Base-by-base conservation (phyloP, 768 basidiomycete species). In the Agaricus subrufescens region DNA sequence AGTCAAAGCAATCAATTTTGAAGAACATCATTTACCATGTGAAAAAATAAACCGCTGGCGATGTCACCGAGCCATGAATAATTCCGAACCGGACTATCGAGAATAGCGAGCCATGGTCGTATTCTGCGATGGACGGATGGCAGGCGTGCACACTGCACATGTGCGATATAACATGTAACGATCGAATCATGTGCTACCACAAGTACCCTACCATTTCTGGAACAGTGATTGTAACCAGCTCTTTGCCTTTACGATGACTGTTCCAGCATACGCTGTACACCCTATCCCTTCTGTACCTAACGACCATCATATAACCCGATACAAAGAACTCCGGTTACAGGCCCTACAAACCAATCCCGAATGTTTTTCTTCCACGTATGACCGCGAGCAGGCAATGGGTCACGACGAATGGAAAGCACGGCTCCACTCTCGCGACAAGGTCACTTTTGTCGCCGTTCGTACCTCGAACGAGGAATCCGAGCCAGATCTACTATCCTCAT, bases 341-440 rank as follows among this genome's bases (percentile, higher is more conserved):
- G 50, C 50, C 19, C 9, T 58, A 6, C 34, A 48, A 26, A 52
- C 31, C 2, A 44, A 58, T 37, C 57, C 50, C 0, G 50, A 58
- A 6, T 47, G 23, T 40, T 58, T 58, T 30, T 46, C 50, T 7
- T 58, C 57, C 15, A 47, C 45, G 14, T 58, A 52, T 50, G 50
- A 58, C 14, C 38, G 50, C 44, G 57, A 58, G 27, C 26, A 25
- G 3, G 30, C 57, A 9, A 19, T 58, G 29, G 46, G 37, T 38
- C 39, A 58, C 30, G 50, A 58, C 1, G 44, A 51, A 26, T 58
- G 57, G 57, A 58, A 23, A 52, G 50, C 50, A 19, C 57, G 57
- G 11, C 57, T 58, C 26, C 34, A 58, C 4, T 51, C 57, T 11
- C 38, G 50, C 27, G 45, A 52, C 10, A 58, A 58, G 31, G 46